These are phyloP conservation scores for Ogataea saltuana DNA, from an alignment of 805 yeast genomes.

Conservation along the genomic window DNA sequence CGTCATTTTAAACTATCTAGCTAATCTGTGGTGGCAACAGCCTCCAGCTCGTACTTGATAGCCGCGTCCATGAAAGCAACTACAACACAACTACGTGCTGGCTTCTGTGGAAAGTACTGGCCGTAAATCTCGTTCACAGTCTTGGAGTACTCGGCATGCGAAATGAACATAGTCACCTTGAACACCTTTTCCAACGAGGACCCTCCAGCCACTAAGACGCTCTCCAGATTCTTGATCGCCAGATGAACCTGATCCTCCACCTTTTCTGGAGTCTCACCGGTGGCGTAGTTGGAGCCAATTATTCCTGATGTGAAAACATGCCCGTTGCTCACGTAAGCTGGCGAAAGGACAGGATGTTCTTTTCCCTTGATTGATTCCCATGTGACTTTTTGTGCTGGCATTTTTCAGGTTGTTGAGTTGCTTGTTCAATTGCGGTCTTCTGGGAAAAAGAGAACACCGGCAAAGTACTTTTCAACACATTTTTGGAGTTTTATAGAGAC, in stretches of 20 bases:
- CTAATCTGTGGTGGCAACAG: slow-evolving; percentile 28
- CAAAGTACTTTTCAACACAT: no score
- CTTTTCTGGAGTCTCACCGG: slow-evolving; percentile 43
- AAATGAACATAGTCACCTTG: slow-evolving; percentile 51
- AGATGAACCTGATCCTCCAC: slow-evolving; percentile 46
- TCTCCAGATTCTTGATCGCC: slow-evolving; percentile 46
- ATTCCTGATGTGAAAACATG: slow-evolving; percentile 32
- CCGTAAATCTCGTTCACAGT: slow-evolving; percentile 48
- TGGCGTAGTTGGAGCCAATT: slow-evolving; percentile 31
- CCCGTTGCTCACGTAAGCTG: slow-evolving; percentile 24
- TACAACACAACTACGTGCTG: slow-evolving; percentile 55
- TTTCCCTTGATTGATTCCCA: slow-evolving; percentile 39
- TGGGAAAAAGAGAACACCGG: no score
- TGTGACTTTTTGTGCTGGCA: slow-evolving; percentile 32
- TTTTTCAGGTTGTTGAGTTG: slow-evolving; percentile 1
- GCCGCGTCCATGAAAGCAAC: slow-evolving; percentile 51
- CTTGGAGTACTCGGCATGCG: slow-evolving; percentile 44
- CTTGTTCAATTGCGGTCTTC: no score
- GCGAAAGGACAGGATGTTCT: slow-evolving; percentile 32
- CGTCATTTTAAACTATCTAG: no score
- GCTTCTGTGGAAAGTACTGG: slow-evolving; percentile 47
- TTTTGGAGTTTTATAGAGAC: no score
- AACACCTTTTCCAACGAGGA: slow-evolving; percentile 46
- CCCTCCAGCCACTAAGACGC: slow-evolving; percentile 44
- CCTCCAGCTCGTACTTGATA: slow-evolving; percentile 51